Conservation (phyloP, 2,329 filamentous ascomycete species). For the Diaporthe australafricana region DNA sequence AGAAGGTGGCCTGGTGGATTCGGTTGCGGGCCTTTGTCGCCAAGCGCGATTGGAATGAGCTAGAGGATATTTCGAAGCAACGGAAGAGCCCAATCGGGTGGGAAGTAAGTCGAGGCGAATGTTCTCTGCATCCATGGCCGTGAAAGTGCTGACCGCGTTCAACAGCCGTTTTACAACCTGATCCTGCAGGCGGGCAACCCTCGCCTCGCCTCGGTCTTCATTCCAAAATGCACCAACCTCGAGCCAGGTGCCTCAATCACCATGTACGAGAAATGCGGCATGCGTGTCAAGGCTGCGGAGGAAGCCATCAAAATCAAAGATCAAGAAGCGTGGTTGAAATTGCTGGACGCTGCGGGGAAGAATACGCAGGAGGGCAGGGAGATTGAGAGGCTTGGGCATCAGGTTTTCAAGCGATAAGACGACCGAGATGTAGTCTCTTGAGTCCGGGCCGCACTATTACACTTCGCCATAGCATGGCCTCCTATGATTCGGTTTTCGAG, state of each 20-base stretch:
- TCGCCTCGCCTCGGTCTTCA: conserved; percentile 83
- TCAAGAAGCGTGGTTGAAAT: conserved; percentile 75
- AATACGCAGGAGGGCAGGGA: conserved; percentile 76
- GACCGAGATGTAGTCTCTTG: neutral
- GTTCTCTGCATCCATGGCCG: neutral
- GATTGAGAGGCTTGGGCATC: conserved; percentile 82
- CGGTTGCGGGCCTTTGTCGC: conserved; percentile 86
- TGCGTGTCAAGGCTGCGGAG: conserved; percentile 89
- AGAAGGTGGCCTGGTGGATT: conserved; percentile 91
- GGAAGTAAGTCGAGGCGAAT: conserved; percentile 73
- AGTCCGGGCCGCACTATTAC: neutral
- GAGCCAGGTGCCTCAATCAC: conserved; percentile 77
- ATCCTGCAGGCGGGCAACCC: conserved; percentile 90
- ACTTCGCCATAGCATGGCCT: neutral
- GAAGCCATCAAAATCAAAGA: conserved; percentile 89
- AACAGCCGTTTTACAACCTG: conserved; percentile 89
- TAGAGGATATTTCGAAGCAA: conserved; percentile 84
- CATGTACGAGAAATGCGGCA: conserved; percentile 97
- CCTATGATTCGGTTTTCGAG: neutral
- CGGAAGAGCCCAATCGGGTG: conserved; percentile 95
- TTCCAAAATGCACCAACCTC: conserved; percentile 85
- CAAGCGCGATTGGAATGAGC: conserved; percentile 90
- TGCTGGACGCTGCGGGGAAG: conserved; percentile 80
- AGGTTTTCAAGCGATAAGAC: conserved; percentile 62
- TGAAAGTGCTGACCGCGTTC: conserved; percentile 17